These are phyloP conservation scores for Chlamydomonas eustigma DNA, from an alignment of 139 green algal species.

Conservation along the genomic window DNA sequence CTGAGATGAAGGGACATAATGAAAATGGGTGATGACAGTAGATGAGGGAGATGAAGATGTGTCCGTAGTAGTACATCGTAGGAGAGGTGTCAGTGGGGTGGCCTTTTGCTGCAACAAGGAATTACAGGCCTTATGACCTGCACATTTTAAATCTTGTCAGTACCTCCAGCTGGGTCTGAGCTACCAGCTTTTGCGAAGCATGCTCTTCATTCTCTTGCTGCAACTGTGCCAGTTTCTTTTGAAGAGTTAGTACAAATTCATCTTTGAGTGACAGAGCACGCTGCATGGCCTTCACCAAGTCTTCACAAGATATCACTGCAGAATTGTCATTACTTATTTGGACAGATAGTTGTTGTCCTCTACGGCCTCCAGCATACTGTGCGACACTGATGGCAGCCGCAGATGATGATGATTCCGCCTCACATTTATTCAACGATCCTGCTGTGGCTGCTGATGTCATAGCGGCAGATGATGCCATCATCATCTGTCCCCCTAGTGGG, in stretches of 20 bases:
- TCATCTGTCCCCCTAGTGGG: no score
- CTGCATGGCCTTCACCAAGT: not conserved
- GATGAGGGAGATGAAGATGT: no score
- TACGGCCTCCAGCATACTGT: not conserved
- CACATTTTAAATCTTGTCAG: not conserved
- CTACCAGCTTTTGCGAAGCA: not conserved
- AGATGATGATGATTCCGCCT: not conserved
- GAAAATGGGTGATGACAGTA: no score
- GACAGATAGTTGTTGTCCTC: not conserved
- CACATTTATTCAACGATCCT: no score
- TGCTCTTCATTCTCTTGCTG: not conserved
- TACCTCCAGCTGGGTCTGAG: not conserved
- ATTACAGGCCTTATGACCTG: not conserved
- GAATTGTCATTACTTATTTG: no score
- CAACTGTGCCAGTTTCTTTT: not conserved
- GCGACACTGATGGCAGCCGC: not conserved
- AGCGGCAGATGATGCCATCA: no score
- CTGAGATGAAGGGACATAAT: no score
- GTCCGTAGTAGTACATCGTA: no score
- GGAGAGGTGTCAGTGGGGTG: no score
- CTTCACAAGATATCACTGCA: not conserved
- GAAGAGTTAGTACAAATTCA: not conserved
- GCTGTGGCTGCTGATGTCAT: no score
- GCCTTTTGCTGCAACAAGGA: not conserved
- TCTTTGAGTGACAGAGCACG: slow-evolving; percentile 10